phyloP scores from a whole-genome alignment of 2,329 filamentous ascomycete species.

The Fusarium agapanthi region DNA sequence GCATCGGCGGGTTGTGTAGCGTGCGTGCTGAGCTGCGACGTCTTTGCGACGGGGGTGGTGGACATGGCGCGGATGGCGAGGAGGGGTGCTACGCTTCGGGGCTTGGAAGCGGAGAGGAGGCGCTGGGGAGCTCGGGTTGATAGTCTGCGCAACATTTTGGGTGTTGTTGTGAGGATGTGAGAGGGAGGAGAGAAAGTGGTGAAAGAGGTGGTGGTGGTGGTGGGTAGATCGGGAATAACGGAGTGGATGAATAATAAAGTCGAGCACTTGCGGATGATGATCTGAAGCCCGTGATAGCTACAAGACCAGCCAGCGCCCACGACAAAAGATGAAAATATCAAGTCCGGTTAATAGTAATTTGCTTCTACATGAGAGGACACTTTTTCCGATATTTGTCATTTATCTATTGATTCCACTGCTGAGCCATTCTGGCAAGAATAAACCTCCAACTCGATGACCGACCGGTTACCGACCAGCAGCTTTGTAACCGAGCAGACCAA shows the following conservation, averaged over 20 bases:
- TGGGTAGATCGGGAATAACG: slow-evolving; percentile 19
- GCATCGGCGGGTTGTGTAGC: slow-evolving; percentile 68
- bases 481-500: slow-evolving; percentile 14
- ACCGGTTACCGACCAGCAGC: slow-evolving; percentile 26
- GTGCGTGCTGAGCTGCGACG: slow-evolving; percentile 45
- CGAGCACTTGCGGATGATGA: neutral
- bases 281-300: slow-evolving; percentile 16
- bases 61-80: slow-evolving; percentile 45
- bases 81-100: slow-evolving; percentile 28
- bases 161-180: neutral
- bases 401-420: neutral
- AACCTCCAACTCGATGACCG: slow-evolving; percentile 28
- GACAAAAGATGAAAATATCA: neutral
- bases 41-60: slow-evolving; percentile 40
- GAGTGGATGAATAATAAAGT: slow-evolving; percentile 38
- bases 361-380: fast-evolving
- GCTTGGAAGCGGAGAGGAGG: slow-evolving; percentile 31
- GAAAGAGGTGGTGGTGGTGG: neutral
- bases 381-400: neutral
- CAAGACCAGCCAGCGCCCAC: neutral
- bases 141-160: slow-evolving; percentile 47
- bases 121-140: slow-evolving; percentile 45
- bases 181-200: neutral
- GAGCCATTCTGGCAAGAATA: neutral
- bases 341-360: fast-evolving